These are phyloP conservation scores for Physocladia obscura DNA, from an alignment of 192 early-diverging fungal genomes.

Conservation along the genomic window DNA sequence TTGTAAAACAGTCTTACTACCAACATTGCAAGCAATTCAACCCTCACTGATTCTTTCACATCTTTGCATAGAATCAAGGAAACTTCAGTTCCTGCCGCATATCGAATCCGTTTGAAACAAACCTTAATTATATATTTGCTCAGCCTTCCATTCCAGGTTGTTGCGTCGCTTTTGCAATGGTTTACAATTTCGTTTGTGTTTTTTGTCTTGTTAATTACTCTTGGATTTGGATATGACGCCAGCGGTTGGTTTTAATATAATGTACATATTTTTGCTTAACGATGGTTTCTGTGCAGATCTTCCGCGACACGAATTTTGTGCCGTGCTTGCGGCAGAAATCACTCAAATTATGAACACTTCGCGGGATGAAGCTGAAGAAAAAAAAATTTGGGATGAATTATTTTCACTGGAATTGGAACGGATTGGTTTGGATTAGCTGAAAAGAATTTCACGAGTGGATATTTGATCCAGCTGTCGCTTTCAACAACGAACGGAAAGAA, in stretches of 20 bases:
- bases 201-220: constrained; percentile 65
- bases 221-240: constrained; percentile 78
- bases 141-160: constrained; percentile 79
- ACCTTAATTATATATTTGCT: constrained; percentile 73
- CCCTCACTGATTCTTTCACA: constrained; percentile 41
- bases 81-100: constrained; percentile 85
- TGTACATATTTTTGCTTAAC: neutral
- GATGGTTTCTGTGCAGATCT: constrained; percentile 3
- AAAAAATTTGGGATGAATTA: no score
- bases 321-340: constrained; percentile 10
- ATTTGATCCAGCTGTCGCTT: no score
- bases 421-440: no score
- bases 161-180: constrained; percentile 42
- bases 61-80: constrained; percentile 79
- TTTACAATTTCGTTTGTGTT: constrained; percentile 68
- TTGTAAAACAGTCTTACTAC: neutral
- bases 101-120: constrained; percentile 87
- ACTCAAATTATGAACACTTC: constrained; percentile 10
- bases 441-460: no score
- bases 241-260: constrained; percentile 10
- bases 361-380: no score
- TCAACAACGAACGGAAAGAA: no score
- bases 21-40: neutral
- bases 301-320: constrained; percentile 21
- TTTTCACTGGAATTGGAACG: no score